Conservation (phyloP, 768 basidiomycete genomes). For the Tricholoma flavovirens region DNA sequence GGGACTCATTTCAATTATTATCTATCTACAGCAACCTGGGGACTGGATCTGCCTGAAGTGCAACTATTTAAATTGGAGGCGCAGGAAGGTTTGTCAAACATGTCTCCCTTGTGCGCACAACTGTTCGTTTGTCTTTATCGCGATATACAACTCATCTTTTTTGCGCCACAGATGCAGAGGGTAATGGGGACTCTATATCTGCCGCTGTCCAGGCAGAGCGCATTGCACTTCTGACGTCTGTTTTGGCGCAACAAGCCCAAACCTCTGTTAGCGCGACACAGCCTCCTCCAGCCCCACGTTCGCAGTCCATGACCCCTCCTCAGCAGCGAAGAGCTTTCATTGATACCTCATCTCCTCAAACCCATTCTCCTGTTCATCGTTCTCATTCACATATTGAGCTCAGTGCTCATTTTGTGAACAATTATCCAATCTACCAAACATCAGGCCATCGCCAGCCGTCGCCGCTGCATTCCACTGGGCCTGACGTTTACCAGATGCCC, state of each 20-base stretch:
- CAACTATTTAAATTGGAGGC: slow-evolving; percentile 83
- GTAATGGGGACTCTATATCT: slow-evolving; percentile 84
- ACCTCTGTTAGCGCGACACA: slow-evolving; percentile 8
- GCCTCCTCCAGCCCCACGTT: slow-evolving; percentile 23
- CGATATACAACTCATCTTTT: slow-evolving; percentile 3
- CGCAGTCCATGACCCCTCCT: slow-evolving; percentile 43
- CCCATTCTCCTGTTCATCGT: slow-evolving; percentile 37
- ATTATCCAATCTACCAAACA: slow-evolving; percentile 61
- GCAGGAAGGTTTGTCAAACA: slow-evolving; percentile 86
- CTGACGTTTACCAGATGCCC: slow-evolving; percentile 22
- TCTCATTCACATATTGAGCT: slow-evolving; percentile 49
- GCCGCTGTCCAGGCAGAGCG: slow-evolving; percentile 81
- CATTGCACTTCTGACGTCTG: slow-evolving; percentile 71
- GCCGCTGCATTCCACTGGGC: slow-evolving; percentile 32
- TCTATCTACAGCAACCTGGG: slow-evolving; percentile 51
- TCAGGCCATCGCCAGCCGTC: slow-evolving; percentile 41
- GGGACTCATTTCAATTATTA: slow-evolving; percentile 5
- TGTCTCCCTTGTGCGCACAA: slow-evolving; percentile 69
- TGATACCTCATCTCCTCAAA: slow-evolving; percentile 27
- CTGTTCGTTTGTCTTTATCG: slow-evolving; percentile 4
- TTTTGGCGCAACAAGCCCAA: slow-evolving; percentile 60
- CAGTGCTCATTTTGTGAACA: slow-evolving; percentile 34
- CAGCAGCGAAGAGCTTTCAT: slow-evolving; percentile 36
- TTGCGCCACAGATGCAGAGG: slow-evolving; percentile 62
- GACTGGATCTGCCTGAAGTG: slow-evolving; percentile 84